Evolutionary conservation across 73 alveolate genomes (phyloP), one percentile per base, ranked within the genome.

Genomic region (Strombidium stylifer): DNA sequence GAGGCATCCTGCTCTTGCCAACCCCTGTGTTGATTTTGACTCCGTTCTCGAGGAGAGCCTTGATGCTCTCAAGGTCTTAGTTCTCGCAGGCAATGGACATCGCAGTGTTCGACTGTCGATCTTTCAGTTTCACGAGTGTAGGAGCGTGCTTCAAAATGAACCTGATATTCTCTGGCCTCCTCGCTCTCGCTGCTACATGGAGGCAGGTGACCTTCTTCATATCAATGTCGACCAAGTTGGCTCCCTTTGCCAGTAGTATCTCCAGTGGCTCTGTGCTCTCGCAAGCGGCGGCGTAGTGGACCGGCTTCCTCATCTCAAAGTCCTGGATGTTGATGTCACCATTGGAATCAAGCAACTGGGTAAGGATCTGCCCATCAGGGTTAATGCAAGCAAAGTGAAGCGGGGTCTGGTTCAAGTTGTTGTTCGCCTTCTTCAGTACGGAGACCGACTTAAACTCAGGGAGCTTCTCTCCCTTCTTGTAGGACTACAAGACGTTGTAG

Each of bases 221-320:
- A 69, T 93, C 98, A 51, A 76, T 76, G 52, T 91, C 98, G 47
- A 78, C 83, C 4, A 90, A 61, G 45, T 81, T 79, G 7, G 91
- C 93, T 26, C 98, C 98, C 44, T 80, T 66, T 24, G 81, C 82
- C 7, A 93, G 74, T 35, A 96, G 78, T 44, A 79, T 76, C 71
- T 94, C 57, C 18, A 96, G 54, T 15, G 97, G 93, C 2, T 85
- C 97, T 41, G 86, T 79, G 39, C 85, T 82, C 58, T 78, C 89
- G 37, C 97, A 84, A 50, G 96, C 96, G 14, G 99, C 99, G 15
- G 99, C 99, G 79, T 96, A 96, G 72, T 96, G 99, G 42, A 89
- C 77, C 2, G 94, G 93, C 58, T 79, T 93, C 73, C 98, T 90
- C 34, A 68, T 70, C 16, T 84, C 79, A 31, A 59, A 86, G 71